A percentile compares a stretch with the other conserved stretches of the same genome.
phyloP scores from a whole-genome alignment of 441 rosid genomes.

The Syzygium malaccense region DNA sequence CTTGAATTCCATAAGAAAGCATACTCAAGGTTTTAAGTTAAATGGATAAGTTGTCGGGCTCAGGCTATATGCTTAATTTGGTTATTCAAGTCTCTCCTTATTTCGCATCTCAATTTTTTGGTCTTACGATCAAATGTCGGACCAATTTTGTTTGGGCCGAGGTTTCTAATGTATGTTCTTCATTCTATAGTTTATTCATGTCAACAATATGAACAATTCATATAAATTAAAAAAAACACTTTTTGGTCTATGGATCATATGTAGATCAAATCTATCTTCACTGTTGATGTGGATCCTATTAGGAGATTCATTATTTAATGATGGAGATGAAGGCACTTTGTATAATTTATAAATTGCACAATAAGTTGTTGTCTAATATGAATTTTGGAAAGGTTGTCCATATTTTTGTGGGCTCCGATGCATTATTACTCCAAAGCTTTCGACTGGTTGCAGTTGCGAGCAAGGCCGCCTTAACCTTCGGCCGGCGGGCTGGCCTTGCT shows the following conservation, averaged over 20 bases:
- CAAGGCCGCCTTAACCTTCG: too few species aligned
- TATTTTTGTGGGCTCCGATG: neutral
- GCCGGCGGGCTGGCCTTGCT: too few species aligned
- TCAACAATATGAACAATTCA: neutral
- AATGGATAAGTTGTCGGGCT: neutral
- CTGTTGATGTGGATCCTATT: neutral
- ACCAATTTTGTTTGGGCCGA: neutral
- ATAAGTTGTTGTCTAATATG: neutral
- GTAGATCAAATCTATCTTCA: neutral
- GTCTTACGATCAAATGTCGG: neutral
- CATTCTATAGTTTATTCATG: neutral
- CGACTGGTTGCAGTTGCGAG: neutral
- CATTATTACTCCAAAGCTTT: neutral
- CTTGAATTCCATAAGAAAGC: neutral
- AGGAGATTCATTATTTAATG: neutral
- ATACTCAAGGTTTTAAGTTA: neutral
- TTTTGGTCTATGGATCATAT: too few species aligned
- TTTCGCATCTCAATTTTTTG: neutral
- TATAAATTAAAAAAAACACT: neutral
- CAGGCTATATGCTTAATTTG: neutral
- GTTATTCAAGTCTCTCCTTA: neutral
- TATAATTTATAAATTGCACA: neutral
- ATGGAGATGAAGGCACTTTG: neutral
- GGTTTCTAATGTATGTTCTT: neutral
- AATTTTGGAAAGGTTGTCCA: neutral